Conservation (phyloP, 2,329 filamentous ascomycete species). For the Daldinia sp. region DNA sequence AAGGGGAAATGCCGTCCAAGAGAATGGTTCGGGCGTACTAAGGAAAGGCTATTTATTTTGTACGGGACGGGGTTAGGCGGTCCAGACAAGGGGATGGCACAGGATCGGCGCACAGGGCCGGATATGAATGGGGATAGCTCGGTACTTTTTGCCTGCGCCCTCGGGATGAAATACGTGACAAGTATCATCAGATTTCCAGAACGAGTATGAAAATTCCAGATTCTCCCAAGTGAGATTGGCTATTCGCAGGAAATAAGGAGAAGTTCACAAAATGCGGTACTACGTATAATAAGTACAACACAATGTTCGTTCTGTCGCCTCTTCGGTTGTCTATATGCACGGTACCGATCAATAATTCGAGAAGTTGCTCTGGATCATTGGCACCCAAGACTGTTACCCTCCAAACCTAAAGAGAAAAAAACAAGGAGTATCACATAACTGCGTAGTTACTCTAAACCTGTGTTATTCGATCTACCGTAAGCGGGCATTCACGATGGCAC, state of each 20-base stretch:
- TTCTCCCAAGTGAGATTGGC: constrained; percentile 28
- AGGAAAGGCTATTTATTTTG: constrained; percentile 14
- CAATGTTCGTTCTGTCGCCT: constrained; percentile 11
- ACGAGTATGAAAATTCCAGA: constrained; percentile 15
- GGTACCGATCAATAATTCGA: constrained; percentile 17
- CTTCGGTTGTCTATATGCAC: constrained; percentile 15
- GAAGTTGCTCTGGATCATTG: constrained; percentile 11
- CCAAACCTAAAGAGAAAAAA: constrained; percentile 20
- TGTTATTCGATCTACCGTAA: constrained; percentile 9
- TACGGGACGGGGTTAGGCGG: constrained; percentile 13
- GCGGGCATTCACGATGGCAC: constrained; percentile 23
- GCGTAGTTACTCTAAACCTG: constrained; percentile 3
- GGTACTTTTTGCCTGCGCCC: constrained; percentile 24
- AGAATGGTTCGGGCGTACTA: constrained; percentile 16
- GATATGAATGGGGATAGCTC: constrained; percentile 27
- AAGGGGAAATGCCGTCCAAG: constrained; percentile 14
- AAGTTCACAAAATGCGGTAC: constrained; percentile 26
- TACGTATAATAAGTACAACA: constrained; percentile 38
- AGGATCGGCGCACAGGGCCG: constrained; percentile 20
- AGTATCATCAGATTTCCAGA: constrained; percentile 29
- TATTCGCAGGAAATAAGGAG: constrained; percentile 19
- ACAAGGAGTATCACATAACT: constrained; percentile 10
- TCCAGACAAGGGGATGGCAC: constrained; percentile 7
- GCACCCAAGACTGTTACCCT: constrained; percentile 24
- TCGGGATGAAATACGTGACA: constrained; percentile 23